Evolutionary conservation across 768 basidiomycete genomes (phyloP), one percentile per base, ranked within the genome.

Genomic region (Galerina marginata): DNA sequence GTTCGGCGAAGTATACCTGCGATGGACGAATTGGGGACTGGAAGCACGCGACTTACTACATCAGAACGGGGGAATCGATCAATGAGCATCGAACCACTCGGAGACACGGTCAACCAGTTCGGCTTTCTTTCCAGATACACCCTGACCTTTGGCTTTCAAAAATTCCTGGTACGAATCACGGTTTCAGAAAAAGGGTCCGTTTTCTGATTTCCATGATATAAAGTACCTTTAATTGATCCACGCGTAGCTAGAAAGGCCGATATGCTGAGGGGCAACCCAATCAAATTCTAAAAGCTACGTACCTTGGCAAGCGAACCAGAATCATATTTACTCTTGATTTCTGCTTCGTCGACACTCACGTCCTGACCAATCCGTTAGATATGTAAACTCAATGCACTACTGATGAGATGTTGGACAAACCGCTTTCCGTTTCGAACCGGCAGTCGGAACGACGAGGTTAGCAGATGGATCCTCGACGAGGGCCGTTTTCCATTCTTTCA

Each of bases 191-290:
- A 53, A 56, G 38, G 49, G 38, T 36, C 43, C 39, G 61, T 45
- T 46, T 58, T 43, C 44, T 45, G 49, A 42, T 49, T 15, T 46
- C 52, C 38, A 47, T 45, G 63, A 26, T 44, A 44, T 57, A 39
- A 16, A 79, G 58, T 62, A 90, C 91, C 83, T 90, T 93, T 49
- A 94, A 79, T 67, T 92, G 89, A 72, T 90, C 89, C 62, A 92
- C 88, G 15, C 85, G 86, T 63, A 93, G 79, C 92, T 93, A 68
- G 56, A 44, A 53, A 26, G 38, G 45, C 38, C 56, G 53, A 60
- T 49, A 51, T 54, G 61, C 58, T 36, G 60, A 55, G 51, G 43
- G 57, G 39, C 37, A 23, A 63, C 59, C 52, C 55, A 59, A 43
- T 43, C 48, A 59, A 29, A 50, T 26, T 55, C 46, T 26, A 36